phyloP scores from a whole-genome alignment of 257 asterid species.

The Nicotiana undulata region DNA sequence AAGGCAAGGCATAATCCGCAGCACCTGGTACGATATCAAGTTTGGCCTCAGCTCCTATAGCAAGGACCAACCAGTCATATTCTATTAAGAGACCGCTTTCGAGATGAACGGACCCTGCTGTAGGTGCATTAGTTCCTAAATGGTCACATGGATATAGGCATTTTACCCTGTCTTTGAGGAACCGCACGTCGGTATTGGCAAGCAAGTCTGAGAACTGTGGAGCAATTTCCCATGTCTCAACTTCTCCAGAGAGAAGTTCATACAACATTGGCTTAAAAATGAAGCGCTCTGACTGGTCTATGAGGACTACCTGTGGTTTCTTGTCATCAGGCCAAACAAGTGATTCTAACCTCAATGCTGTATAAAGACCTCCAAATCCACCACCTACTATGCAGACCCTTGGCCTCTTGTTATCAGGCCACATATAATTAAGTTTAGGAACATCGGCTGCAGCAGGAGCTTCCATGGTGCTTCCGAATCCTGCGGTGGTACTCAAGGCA shows the following conservation, averaged over 20 bases:
- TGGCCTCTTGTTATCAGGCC: slow-evolving; percentile 85
- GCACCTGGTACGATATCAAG: slow-evolving; percentile 91
- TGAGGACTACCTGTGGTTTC: slow-evolving; percentile 93
- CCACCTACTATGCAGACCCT: slow-evolving; percentile 97
- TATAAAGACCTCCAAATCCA: slow-evolving; percentile 97
- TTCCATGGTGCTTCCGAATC: slow-evolving; percentile 20
- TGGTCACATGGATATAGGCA: slow-evolving; percentile 66
- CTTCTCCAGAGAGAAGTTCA: slow-evolving; percentile 97
- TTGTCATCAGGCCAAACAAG: slow-evolving; percentile 94
- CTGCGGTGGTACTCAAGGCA: slow-evolving; percentile 19
- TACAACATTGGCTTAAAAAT: slow-evolving; percentile 91
- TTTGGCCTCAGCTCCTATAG: slow-evolving; percentile 88
- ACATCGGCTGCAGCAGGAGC: slow-evolving; percentile 31
- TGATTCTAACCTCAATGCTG: slow-evolving; percentile 88
- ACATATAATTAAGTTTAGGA: slow-evolving; percentile 31
- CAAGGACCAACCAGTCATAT: slow-evolving; percentile 99
- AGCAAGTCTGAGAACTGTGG: slow-evolving; percentile 86
- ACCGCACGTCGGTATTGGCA: slow-evolving; percentile 63
- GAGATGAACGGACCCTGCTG: slow-evolving; percentile 77
- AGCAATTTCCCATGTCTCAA: slow-evolving; percentile 96
- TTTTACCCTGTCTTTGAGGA: slow-evolving; percentile 68
- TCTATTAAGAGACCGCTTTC: slow-evolving; percentile 79
- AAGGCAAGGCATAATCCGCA: slow-evolving; percentile 73
- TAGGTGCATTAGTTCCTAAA: slow-evolving; percentile 31
- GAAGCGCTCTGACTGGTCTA: slow-evolving; percentile 87